Conservation (phyloP, 495 filamentous ascomycete species). For the Hyphodiscus hymeniophilus region DNA sequence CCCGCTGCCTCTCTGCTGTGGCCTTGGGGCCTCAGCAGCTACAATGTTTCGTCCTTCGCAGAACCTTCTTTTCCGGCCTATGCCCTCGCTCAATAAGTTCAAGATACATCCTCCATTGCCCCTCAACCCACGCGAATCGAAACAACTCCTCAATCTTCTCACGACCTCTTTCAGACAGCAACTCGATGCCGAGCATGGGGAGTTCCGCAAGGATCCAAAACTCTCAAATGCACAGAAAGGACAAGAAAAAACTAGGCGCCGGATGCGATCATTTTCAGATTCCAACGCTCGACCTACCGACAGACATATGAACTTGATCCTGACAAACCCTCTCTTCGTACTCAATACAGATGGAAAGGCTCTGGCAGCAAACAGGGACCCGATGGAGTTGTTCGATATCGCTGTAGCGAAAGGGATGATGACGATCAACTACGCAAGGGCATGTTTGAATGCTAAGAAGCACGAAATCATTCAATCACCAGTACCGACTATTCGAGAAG, state of each 20-base stretch:
- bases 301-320: conserved; percentile 43
- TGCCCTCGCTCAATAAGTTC: conserved; percentile 14
- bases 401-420: conserved; percentile 23
- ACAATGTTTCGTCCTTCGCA: conserved; percentile 20
- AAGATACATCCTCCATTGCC: conserved; percentile 59
- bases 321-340: conserved; percentile 49
- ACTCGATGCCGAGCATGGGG: conserved; percentile 46
- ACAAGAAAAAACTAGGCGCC: conserved; percentile 4
- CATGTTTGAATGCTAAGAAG: conserved; percentile 17
- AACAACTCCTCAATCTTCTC: conserved; percentile 52
- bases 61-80: conserved; percentile 8
- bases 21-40: neutral
- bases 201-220: conserved; percentile 7
- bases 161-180: conserved; percentile 60
- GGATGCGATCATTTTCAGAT: conserved; percentile 7
- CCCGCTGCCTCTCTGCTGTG: too few relatives aligned
- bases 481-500: conserved; percentile 10
- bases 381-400: conserved; percentile 28
- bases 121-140: conserved; percentile 48
- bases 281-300: conserved; percentile 27
- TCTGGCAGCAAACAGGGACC: conserved; percentile 5
- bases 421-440: conserved; percentile 9
- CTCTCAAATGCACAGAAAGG: neutral
- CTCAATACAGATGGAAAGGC: neutral
- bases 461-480: conserved; percentile 14